These are phyloP conservation scores for Yamadazyma blattariae DNA, from an alignment of 1,139 yeast genomes.

Conservation along the genomic window DNA sequence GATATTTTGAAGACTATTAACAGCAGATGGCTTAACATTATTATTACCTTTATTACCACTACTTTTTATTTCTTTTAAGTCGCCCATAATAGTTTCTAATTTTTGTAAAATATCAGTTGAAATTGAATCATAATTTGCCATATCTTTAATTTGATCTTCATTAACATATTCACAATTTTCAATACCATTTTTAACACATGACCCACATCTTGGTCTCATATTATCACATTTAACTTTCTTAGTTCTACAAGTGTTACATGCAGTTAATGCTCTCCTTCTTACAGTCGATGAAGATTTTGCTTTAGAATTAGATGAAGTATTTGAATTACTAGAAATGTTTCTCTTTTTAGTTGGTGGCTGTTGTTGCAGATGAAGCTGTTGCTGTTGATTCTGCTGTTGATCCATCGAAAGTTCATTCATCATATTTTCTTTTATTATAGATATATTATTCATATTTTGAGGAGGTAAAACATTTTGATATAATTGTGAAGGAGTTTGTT, in stretches of 20 bases:
- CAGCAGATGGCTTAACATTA: neutral
- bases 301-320: no score
- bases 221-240: conserved; percentile 43
- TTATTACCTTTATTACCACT: neutral
- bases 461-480: no score
- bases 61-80: conserved; percentile 14
- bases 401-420: no score
- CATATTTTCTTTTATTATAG: no score
- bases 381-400: no score
- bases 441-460: no score
- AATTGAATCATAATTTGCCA: conserved; percentile 24
- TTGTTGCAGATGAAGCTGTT: no score
- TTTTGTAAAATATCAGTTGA: conserved; percentile 21
- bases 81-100: conserved; percentile 29
- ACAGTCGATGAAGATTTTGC: conserved; percentile 9
- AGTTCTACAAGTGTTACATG: conserved; percentile 47
- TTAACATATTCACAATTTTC: conserved; percentile 30
- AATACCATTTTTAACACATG: conserved; percentile 33
- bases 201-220: conserved; percentile 30
- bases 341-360: conserved; percentile 1
- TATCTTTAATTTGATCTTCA: conserved; percentile 27
- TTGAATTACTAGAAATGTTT: no score
- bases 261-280: conserved; percentile 42
- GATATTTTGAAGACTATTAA: neutral
- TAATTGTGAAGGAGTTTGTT: no score